Evolutionary conservation across 495 filamentous ascomycete genomes (phyloP).

Genomic region (Hypoxylon fragiforme): DNA sequence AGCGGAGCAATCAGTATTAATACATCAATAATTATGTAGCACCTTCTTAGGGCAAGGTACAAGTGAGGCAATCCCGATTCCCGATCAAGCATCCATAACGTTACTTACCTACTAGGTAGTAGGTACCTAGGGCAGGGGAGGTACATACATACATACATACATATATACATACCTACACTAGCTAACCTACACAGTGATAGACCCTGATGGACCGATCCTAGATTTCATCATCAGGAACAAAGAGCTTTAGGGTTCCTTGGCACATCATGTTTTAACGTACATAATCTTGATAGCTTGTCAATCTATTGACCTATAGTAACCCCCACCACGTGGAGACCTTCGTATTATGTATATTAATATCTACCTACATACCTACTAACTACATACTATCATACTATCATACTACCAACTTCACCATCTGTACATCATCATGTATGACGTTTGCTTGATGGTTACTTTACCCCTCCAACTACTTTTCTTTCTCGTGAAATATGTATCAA

Average conservation of each 20-base stretch:
- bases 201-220: conserved; percentile 5
- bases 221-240: conserved; percentile 17
- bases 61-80: too few relatives aligned
- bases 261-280: conserved; percentile 4
- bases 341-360: background rate
- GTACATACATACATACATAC: too few relatives aligned
- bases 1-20: too few relatives aligned
- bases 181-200: too few relatives aligned
- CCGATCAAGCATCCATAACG: too few relatives aligned
- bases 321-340: conserved; percentile 9
- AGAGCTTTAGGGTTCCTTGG: conserved; percentile 22
- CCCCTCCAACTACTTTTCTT: too few relatives aligned
- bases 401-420: conserved; percentile 11
- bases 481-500: background rate
- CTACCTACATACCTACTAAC: too few relatives aligned
- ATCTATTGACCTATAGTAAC: conserved; percentile 9
- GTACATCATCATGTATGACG: conserved; percentile 30
- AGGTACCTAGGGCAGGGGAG: too few relatives aligned
- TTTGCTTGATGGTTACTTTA: background rate
- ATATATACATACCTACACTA: background rate
- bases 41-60: too few relatives aligned
- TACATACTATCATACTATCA: background rate
- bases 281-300: conserved; percentile 1
- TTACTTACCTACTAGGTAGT: too few relatives aligned
- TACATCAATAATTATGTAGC: too few relatives aligned